Percentiles rank a stretch among this genome's conserved stretches.
phyloP scores from a whole-genome alignment of 768 basidiomycete species.

The Tubosaeta sp. region DNA sequence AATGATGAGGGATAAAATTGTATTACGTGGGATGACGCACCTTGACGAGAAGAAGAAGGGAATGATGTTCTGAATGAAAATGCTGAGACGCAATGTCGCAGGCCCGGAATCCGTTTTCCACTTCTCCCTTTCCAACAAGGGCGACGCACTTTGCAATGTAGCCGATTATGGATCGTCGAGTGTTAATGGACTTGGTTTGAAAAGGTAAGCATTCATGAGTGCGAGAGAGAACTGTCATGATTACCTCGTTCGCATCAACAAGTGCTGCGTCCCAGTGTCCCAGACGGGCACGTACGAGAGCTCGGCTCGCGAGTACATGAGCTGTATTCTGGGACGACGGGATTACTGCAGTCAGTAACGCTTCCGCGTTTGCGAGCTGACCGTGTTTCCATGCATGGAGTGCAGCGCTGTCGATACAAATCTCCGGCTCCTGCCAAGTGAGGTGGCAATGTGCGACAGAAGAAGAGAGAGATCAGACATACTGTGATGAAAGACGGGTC shows the following conservation, averaged over 20 bases:
- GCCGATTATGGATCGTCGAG: neutral
- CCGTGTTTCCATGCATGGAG: neutral
- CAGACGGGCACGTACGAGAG: neutral
- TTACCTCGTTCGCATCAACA: neutral
- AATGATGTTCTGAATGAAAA: neutral
- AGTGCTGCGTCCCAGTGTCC: neutral
- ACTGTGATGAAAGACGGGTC: neutral
- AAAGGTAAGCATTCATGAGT: neutral
- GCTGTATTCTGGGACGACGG: neutral
- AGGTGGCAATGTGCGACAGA: too few relatives aligned
- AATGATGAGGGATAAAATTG: neutral
- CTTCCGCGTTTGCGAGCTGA: neutral
- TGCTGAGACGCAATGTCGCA: constrained; percentile 2
- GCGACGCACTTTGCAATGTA: neutral
- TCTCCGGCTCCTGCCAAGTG: neutral
- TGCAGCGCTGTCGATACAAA: neutral
- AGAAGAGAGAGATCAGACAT: neutral
- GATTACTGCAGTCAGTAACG: neutral
- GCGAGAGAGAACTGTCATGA: neutral
- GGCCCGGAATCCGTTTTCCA: neutral
- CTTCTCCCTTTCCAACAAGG: neutral
- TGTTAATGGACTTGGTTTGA: neutral
- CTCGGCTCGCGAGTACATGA: neutral
- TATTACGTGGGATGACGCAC: neutral
- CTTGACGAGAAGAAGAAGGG: constrained; percentile 1